Percentiles rank a stretch among this genome's conserved stretches.
Evolutionary conservation across 495 filamentous ascomycete genomes (phyloP).

Genomic region (Sabuloglossum arenarium): DNA sequence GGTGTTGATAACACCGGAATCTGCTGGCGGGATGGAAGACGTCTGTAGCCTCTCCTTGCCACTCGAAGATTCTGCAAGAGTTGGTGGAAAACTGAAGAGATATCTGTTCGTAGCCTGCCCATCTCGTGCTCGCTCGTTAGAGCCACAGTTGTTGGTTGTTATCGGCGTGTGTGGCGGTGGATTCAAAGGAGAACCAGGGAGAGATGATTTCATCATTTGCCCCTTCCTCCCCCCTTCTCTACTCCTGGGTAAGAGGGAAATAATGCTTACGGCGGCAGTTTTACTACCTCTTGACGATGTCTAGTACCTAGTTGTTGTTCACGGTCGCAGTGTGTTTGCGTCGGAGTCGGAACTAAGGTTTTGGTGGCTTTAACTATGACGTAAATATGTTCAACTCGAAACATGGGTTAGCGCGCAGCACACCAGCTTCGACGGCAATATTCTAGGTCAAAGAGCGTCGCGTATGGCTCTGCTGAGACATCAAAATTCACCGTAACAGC

Average conservation of each 20-base stretch:
- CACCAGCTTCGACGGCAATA: no score
- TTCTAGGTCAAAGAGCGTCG: no score
- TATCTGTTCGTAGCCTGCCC: neutral
- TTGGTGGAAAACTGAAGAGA: neutral
- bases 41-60: neutral
- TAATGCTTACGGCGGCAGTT: neutral
- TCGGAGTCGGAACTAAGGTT: neutral
- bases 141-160: neutral
- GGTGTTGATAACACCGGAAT: neutral
- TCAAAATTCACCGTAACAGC: neutral
- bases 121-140: neutral
- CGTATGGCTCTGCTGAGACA: neutral
- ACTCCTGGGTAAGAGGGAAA: neutral
- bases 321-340: neutral
- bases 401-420: neutral
- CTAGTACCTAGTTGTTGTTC: neutral
- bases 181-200: neutral
- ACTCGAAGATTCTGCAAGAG: neutral
- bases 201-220: constrained; percentile 1
- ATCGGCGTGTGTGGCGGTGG: neutral
- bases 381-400: neutral
- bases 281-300: neutral
- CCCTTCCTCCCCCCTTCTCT: constrained; percentile 1
- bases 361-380: neutral
- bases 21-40: neutral